Evolutionary conservation across 2,329 filamentous ascomycete genomes (phyloP).

Genomic region (Xylariaceae sp.): DNA sequence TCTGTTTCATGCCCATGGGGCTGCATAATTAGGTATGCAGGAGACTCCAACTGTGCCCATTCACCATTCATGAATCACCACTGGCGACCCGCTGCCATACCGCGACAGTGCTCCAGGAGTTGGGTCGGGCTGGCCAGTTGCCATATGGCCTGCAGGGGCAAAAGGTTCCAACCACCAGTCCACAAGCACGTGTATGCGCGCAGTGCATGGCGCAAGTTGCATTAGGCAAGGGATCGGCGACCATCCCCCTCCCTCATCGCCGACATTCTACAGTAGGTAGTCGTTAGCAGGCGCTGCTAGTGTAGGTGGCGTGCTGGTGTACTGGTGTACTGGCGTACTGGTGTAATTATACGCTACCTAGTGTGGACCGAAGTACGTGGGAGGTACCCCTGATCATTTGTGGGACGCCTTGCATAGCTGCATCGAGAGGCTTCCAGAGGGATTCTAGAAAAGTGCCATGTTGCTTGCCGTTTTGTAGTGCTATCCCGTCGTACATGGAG

Average conservation of each 20-base stretch:
- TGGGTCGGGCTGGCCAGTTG: conserved; percentile 19
- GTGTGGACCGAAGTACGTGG: too few species aligned
- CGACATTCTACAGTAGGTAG: neutral
- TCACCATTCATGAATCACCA: neutral
- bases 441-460: conserved; percentile 9
- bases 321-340: neutral
- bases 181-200: conserved; percentile 30
- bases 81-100: conserved; percentile 4
- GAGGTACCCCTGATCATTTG: conserved; percentile 10
- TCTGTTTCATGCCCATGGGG: conserved; percentile 26
- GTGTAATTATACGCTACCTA: neutral
- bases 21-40: conserved; percentile 22
- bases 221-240: conserved; percentile 14
- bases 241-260: conserved; percentile 2
- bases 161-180: conserved; percentile 19
- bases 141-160: conserved; percentile 33
- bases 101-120: neutral
- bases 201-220: conserved; percentile 21
- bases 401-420: neutral
- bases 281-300: neutral
- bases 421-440: conserved; percentile 10
- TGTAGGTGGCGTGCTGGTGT: neutral
- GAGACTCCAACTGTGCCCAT: conserved; percentile 9
- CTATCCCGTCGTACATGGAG: too few species aligned
- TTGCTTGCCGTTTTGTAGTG: too few species aligned